Evolutionary conservation across 2,329 filamentous ascomycete genomes (phyloP).

Genomic region (Nothopassalora personata): DNA sequence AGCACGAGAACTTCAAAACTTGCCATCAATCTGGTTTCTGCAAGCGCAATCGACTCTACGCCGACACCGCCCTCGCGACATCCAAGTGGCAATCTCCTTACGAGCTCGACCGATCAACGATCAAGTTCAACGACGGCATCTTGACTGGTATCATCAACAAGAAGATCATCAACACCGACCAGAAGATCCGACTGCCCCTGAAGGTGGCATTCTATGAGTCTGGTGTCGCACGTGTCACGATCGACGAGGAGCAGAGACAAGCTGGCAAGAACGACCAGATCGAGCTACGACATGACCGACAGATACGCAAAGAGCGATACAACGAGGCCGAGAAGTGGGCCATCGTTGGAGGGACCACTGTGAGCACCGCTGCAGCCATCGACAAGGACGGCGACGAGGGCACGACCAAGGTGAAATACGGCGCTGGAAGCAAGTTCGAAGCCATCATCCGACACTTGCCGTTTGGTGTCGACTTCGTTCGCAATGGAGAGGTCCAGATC

Average conservation of each 20-base stretch:
- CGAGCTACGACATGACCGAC: conserved; percentile 76
- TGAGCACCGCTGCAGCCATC: conserved; percentile 67
- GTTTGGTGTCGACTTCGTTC: conserved; percentile 79
- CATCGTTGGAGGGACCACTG: conserved; percentile 71
- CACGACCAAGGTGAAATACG: conserved; percentile 71
- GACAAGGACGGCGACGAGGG: conserved; percentile 60
- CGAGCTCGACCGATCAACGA: conserved; percentile 63
- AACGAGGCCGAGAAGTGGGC: conserved; percentile 85
- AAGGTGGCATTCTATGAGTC: conserved; percentile 85
- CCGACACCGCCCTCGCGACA: conserved; percentile 65
- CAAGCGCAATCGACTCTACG: conserved; percentile 85
- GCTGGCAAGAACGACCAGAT: conserved; percentile 90
- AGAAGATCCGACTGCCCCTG: conserved; percentile 73
- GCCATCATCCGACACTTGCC: conserved; percentile 78
- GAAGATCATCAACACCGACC: conserved; percentile 58
- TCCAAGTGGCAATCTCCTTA: conserved; percentile 79
- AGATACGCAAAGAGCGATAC: conserved; percentile 83
- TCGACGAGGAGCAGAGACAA: conserved; percentile 87
- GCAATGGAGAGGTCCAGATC: conserved; percentile 75
- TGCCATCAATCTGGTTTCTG: conserved; percentile 96
- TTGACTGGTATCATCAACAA: conserved; percentile 80
- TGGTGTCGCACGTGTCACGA: conserved; percentile 75
- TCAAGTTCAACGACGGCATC: conserved; percentile 72
- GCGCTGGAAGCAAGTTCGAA: conserved; percentile 68
- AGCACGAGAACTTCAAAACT: conserved; percentile 95